phyloP scores from a whole-genome alignment of 2,329 filamentous ascomycete genomes.

The Colletotrichum sp. region DNA sequence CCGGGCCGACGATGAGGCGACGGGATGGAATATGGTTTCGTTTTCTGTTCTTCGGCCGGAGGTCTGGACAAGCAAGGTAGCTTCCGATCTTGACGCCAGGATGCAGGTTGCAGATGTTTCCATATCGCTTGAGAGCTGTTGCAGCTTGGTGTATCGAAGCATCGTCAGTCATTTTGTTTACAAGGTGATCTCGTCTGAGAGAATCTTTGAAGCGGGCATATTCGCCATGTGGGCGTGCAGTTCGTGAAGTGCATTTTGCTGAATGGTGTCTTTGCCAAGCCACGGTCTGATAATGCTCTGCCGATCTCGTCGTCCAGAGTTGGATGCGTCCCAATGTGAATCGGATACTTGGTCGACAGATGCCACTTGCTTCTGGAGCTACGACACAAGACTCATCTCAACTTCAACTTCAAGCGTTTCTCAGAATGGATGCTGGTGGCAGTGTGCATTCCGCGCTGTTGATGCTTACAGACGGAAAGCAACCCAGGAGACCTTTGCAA shows the following conservation, averaged over 20 bases:
- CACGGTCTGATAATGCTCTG: background rate
- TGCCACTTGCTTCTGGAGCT: background rate
- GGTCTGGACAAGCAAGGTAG: background rate
- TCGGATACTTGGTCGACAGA: background rate
- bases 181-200: background rate
- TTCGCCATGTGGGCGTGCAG: background rate
- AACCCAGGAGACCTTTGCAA: rapidly evolving
- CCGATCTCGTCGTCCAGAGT: background rate
- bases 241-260: background rate
- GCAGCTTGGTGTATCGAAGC: background rate
- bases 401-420: background rate
- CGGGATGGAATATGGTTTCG: background rate
- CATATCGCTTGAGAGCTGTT: background rate
- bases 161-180: background rate
- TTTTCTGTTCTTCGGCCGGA: background rate
- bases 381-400: background rate
- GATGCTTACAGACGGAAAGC: too few relatives aligned
- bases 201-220: background rate
- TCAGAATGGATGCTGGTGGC: background rate
- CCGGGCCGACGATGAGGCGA: background rate
- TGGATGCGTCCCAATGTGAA: background rate
- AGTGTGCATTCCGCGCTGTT: background rate
- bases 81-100: too few relatives aligned
- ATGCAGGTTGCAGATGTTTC: background rate
- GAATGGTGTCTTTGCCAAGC: background rate